Evolutionary conservation across 1,284 basidiomycete species (phyloP).

Genomic region (Neonothopanus nambi): DNA sequence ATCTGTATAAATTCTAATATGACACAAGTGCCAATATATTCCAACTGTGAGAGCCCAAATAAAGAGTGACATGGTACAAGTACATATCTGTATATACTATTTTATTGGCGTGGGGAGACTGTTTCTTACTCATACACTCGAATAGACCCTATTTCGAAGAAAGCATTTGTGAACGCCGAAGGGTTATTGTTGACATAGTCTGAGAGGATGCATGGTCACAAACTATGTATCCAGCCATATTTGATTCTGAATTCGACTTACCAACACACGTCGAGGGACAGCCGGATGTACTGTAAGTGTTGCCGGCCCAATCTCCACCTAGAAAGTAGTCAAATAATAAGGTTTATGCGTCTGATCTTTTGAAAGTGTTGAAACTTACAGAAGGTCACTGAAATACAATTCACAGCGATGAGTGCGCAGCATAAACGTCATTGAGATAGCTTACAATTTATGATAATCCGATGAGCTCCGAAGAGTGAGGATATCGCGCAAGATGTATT

Average conservation of each 20-base stretch:
- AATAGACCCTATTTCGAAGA: slow-evolving; percentile 52
- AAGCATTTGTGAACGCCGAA: slow-evolving; percentile 46
- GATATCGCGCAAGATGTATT: slow-evolving; percentile 31
- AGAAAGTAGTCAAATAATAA: background rate
- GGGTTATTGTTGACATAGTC: slow-evolving; percentile 47
- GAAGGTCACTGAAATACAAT: slow-evolving; percentile 30
- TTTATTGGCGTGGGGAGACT: too few relatives aligned
- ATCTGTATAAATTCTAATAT: too few relatives aligned
- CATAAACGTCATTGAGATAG: background rate
- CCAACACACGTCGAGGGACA: slow-evolving; percentile 35
- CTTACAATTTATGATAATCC: slow-evolving; percentile 36
- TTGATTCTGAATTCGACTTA: slow-evolving; percentile 28
- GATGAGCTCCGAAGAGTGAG: slow-evolving; percentile 33
- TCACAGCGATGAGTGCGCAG: too few relatives aligned
- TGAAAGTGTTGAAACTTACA: slow-evolving; percentile 23
- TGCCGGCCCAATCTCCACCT: slow-evolving; percentile 45
- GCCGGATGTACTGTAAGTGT: slow-evolving; percentile 27
- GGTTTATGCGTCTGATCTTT: background rate
- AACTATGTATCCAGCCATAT: background rate
- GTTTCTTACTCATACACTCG: slow-evolving; percentile 44
- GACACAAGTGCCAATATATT: too few relatives aligned
- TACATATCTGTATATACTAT: too few relatives aligned
- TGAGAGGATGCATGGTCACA: slow-evolving; percentile 15
- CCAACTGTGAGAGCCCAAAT: too few relatives aligned
- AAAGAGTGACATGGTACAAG: too few relatives aligned